These are phyloP conservation scores for Populus hybrid DNA, from an alignment of 441 rosid species.

Conservation along the genomic window DNA sequence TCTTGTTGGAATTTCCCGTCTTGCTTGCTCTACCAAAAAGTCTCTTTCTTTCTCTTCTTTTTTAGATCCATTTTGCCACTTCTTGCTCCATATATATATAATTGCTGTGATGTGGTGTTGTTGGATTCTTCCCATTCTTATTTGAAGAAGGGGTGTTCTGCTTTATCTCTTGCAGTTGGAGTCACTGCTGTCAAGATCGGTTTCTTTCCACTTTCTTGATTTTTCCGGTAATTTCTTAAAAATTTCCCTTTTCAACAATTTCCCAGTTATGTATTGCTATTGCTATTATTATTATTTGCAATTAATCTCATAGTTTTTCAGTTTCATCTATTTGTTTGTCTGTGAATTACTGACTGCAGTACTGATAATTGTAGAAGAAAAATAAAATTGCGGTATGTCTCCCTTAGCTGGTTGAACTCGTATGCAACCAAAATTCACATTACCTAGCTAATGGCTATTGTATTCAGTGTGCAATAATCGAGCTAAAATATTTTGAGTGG, in stretches of 20 bases:
- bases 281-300: background rate
- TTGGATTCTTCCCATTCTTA: background rate
- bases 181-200: background rate
- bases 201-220: conserved; percentile 4
- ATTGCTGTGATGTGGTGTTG: background rate
- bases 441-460: background rate
- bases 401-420: background rate
- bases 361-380: background rate
- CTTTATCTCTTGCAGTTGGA: background rate
- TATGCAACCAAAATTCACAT: background rate
- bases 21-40: background rate
- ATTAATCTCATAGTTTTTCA: background rate
- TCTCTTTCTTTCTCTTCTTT: background rate
- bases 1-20: background rate
- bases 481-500: background rate
- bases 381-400: background rate
- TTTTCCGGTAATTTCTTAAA: background rate
- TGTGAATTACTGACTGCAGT: background rate
- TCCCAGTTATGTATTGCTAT: background rate
- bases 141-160: background rate
- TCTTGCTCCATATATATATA: background rate
- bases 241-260: background rate
- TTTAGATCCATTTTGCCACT: background rate
- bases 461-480: background rate
- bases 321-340: background rate